A percentile compares a stretch with the other conserved stretches of the same genome.
Evolutionary conservation across 129 eudicot species (phyloP).

Genomic region (Oenanthe sinensis): DNA sequence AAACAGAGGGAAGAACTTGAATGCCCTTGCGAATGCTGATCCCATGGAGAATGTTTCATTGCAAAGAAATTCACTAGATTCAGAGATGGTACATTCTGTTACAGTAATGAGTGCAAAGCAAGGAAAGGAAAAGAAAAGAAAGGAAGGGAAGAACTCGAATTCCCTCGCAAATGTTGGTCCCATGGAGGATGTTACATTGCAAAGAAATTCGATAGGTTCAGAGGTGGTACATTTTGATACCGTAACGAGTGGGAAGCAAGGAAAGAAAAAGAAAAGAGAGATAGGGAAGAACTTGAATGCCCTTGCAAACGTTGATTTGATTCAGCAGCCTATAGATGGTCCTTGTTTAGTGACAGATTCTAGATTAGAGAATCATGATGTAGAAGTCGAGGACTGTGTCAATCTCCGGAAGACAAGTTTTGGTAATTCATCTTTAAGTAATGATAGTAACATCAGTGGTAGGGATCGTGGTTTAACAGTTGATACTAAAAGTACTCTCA

Average conservation of each 20-base stretch:
- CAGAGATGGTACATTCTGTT: not conserved
- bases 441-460: not conserved
- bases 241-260: not conserved
- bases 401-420: not conserved
- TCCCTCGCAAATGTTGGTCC: not conserved
- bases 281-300: not conserved
- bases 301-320: not conserved
- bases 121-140: not conserved
- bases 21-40: not conserved
- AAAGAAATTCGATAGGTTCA: not conserved
- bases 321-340: not conserved
- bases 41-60: not conserved
- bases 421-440: not conserved
- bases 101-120: not conserved
- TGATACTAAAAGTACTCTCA: not conserved
- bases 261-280: conserved; percentile 5
- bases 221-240: not conserved
- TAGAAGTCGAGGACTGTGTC: not conserved
- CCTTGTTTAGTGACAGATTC: not conserved
- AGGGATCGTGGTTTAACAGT: not conserved
- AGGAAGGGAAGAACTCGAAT: not conserved
- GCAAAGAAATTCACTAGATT: not conserved
- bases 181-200: not conserved
- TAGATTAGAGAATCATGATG: not conserved
- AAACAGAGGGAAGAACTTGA: not conserved